Percentiles rank a stretch among this genome's conserved stretches.
Evolutionary conservation across 306 rosid species (phyloP).

Genomic region (Trifolium fragiferum): DNA sequence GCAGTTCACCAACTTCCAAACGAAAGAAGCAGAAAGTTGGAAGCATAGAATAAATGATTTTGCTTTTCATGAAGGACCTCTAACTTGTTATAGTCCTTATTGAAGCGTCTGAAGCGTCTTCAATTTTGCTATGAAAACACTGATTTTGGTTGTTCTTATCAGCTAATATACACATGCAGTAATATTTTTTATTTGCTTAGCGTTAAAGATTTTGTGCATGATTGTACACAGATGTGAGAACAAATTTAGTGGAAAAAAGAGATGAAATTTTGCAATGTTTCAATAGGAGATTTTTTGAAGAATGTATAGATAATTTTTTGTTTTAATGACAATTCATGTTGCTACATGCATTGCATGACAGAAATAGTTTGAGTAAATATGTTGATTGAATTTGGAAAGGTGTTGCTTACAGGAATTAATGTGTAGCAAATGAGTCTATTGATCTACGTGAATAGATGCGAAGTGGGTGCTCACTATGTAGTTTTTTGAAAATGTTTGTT

Average conservation of each 20-base stretch:
- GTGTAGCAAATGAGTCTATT: not conserved
- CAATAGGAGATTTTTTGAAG: not conserved
- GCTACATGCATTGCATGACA: not conserved
- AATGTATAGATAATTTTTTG: not conserved
- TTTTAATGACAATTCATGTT: not conserved
- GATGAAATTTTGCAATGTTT: not conserved
- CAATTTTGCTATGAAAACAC: not conserved
- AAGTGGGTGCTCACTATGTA: too few relatives aligned
- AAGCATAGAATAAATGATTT: not conserved
- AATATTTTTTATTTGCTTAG: not conserved
- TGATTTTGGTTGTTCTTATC: not conserved
- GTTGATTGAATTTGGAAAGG: not conserved
- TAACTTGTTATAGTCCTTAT: not conserved
- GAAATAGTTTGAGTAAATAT: not conserved
- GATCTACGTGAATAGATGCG: too few relatives aligned
- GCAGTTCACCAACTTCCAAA: not conserved
- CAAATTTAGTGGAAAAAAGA: too few relatives aligned
- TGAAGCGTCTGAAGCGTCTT: not conserved
- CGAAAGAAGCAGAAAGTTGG: slow-evolving; percentile 7
- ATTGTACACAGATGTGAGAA: not conserved
- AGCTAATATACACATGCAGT: not conserved
- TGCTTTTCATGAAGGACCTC: not conserved
- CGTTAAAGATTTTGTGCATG: not conserved
- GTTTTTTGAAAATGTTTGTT: too few relatives aligned
- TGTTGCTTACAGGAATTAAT: not conserved